These are phyloP conservation scores for Beauveria asiatica DNA, from an alignment of 2,329 filamentous ascomycete species.

Conservation along the genomic window DNA sequence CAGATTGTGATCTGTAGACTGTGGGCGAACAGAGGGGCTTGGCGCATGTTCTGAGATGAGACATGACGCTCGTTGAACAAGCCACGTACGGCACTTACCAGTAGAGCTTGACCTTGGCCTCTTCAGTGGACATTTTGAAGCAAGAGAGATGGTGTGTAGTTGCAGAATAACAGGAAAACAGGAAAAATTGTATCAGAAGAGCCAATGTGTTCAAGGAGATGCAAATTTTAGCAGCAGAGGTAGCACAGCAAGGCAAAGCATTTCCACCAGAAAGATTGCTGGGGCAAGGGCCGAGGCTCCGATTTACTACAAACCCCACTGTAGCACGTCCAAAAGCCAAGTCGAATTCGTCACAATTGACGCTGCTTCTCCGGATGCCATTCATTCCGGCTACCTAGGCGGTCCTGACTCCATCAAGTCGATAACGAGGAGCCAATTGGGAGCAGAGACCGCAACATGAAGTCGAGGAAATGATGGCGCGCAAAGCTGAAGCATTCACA, in stretches of 20 bases:
- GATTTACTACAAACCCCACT: neutral
- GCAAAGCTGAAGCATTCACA: neutral
- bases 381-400: neutral
- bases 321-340: neutral
- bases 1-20: neutral
- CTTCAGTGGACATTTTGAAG: constrained; percentile 15
- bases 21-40: neutral
- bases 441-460: neutral
- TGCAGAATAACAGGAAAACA: neutral
- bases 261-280: neutral
- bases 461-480: neutral
- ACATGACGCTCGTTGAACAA: neutral
- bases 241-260: neutral
- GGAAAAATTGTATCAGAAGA: neutral
- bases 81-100: constrained; percentile 37
- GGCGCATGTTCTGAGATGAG: neutral
- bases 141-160: no score
- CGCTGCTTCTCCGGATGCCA: neutral
- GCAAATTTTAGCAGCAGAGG: neutral
- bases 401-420: neutral
- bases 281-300: neutral
- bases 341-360: constrained; percentile 1
- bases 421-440: neutral
- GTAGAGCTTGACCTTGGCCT: constrained; percentile 53
- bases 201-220: neutral